These are phyloP conservation scores for Magnolia sinica DNA, from an alignment of 164 flowering plant genomes.

Conservation along the genomic window DNA sequence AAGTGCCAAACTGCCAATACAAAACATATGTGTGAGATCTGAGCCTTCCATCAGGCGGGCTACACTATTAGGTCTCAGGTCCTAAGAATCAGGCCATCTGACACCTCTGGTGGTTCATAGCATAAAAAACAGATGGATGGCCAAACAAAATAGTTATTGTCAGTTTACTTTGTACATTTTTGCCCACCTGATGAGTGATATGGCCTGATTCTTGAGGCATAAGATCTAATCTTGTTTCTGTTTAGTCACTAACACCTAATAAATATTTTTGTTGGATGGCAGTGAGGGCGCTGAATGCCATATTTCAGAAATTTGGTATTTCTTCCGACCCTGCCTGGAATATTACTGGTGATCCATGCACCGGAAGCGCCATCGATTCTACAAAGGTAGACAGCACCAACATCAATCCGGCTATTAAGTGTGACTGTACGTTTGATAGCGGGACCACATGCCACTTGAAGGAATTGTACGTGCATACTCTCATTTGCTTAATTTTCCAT, in stretches of 20 bases:
- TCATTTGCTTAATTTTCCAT: background rate
- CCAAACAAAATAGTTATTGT: too few species aligned
- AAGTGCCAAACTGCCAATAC: too few species aligned
- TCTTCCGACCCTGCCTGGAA: conserved; percentile 7
- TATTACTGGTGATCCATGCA: conserved; percentile 13
- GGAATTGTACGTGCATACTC: conserved; percentile 6
- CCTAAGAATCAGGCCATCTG: background rate
- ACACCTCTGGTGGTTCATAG: background rate
- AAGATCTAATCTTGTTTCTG: background rate
- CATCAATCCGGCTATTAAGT: conserved; percentile 12
- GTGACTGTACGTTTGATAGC: conserved; percentile 5
- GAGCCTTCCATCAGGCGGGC: too few species aligned
- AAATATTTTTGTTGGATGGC: background rate
- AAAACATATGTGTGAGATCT: too few species aligned
- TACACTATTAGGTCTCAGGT: too few species aligned
- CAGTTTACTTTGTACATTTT: background rate
- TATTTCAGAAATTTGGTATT: conserved; percentile 7
- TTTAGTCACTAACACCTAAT: background rate
- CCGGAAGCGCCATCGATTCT: conserved; percentile 13
- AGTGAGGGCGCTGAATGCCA: conserved; percentile 14
- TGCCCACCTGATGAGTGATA: background rate
- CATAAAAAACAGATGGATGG: background rate
- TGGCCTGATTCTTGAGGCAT: background rate
- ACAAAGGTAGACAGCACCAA: background rate
- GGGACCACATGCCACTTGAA: conserved; percentile 16